These are phyloP conservation scores for Sequoia sempervirens DNA, from an alignment of 75 land plant genomes.

Conservation along the genomic window DNA sequence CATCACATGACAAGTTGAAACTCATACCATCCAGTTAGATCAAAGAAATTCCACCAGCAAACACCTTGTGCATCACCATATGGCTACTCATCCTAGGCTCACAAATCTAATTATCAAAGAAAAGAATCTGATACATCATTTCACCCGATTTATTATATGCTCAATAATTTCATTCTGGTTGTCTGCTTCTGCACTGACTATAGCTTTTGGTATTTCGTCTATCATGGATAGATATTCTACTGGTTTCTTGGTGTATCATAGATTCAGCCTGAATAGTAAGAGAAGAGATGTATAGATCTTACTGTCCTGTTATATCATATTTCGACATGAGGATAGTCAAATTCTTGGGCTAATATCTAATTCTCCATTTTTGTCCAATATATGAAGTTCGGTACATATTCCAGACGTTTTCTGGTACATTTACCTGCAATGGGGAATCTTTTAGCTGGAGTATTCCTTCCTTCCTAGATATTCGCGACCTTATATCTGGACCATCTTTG, in stretches of 20 bases:
- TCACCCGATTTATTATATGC: neutral
- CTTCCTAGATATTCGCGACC: too few relatives aligned
- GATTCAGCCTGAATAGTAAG: neutral
- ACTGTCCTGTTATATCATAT: neutral
- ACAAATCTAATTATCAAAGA: neutral
- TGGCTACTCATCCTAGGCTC: neutral
- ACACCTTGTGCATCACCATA: neutral
- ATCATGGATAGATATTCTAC: neutral
- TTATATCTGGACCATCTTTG: neutral
- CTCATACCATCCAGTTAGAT: neutral
- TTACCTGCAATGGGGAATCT: neutral
- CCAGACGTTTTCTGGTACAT: neutral
- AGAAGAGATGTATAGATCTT: neutral
- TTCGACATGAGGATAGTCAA: neutral
- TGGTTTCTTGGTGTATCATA: neutral
- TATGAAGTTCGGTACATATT: neutral
- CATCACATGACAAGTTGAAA: neutral
- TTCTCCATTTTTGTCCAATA: neutral
- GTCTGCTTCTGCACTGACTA: too few relatives aligned
- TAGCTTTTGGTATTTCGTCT: too few relatives aligned
- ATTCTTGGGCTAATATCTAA: neutral
- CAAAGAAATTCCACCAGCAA: neutral
- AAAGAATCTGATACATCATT: neutral
- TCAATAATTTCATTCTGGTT: neutral
- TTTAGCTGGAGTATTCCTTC: neutral